Evolutionary conservation across 2,329 filamentous ascomycete species (phyloP).

Genomic region (Orbilia javanica): DNA sequence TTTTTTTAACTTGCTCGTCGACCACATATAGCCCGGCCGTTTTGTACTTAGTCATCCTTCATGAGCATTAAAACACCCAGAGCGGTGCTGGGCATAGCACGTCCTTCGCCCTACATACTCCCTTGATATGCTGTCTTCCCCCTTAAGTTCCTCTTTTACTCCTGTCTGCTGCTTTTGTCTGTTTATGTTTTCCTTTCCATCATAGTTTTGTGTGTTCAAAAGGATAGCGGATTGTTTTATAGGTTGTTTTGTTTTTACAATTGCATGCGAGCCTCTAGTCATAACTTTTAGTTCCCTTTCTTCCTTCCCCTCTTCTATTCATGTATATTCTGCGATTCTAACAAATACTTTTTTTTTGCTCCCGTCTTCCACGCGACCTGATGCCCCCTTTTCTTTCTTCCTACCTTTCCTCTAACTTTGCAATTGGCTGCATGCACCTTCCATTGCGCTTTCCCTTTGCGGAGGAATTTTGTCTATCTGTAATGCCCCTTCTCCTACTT

Average conservation of each 20-base stretch:
- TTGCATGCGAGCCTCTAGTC: constrained; percentile 31
- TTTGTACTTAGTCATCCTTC: constrained; percentile 16
- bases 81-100: neutral
- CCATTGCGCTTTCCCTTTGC: neutral
- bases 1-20: constrained; percentile 12
- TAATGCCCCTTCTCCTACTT: neutral
- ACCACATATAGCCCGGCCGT: constrained; percentile 17
- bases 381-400: neutral
- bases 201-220: constrained; percentile 30
- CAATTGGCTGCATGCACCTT: neutral
- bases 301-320: constrained; percentile 16
- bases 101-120: neutral
- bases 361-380: neutral
- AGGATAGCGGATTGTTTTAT: constrained; percentile 45
- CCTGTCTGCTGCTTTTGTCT: constrained; percentile 25
- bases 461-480: constrained; percentile 1
- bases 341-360: constrained; percentile 24
- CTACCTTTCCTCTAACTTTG: constrained; percentile 1
- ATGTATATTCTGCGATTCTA: constrained; percentile 48
- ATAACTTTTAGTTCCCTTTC: constrained; percentile 11
- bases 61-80: neutral
- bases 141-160: neutral
- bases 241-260: constrained; percentile 26
- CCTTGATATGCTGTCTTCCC: neutral
- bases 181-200: constrained; percentile 11